These are phyloP conservation scores for Lumnitzera littorea DNA, from an alignment of 345 rosid species.

Conservation along the genomic window DNA sequence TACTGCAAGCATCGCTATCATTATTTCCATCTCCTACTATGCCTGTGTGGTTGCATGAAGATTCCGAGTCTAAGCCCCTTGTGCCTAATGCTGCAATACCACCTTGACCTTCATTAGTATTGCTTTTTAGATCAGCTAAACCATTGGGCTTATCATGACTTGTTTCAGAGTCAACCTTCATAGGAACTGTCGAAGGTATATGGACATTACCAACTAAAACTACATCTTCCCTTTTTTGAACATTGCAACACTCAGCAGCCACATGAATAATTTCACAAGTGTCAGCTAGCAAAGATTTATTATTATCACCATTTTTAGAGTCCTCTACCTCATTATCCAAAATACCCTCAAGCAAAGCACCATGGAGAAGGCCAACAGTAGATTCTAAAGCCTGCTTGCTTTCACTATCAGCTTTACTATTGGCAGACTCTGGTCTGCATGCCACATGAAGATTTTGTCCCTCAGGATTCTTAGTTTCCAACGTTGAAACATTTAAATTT, in stretches of 20 bases:
- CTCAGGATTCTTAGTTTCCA: slow-evolving; percentile 50
- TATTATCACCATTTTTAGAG: slow-evolving; percentile 19
- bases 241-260: not conserved
- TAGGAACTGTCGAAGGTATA: slow-evolving; percentile 17
- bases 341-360: slow-evolving; percentile 26
- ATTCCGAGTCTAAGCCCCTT: slow-evolving; percentile 55
- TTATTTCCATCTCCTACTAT: slow-evolving; percentile 44
- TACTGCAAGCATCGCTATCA: slow-evolving; percentile 29
- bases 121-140: slow-evolving; percentile 25
- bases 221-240: slow-evolving; percentile 17
- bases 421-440: slow-evolving; percentile 30
- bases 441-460: slow-evolving; percentile 35
- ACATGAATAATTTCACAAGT: slow-evolving; percentile 15
- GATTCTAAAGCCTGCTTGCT: slow-evolving; percentile 28
- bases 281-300: slow-evolving; percentile 16
- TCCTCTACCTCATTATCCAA: slow-evolving; percentile 27
- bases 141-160: slow-evolving; percentile 31
- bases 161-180: slow-evolving; percentile 27
- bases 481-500: slow-evolving; percentile 38
- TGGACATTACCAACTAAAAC: slow-evolving; percentile 29
- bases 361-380: slow-evolving; percentile 21
- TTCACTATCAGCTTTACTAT: slow-evolving; percentile 32
- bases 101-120: slow-evolving; percentile 28
- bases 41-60: slow-evolving; percentile 53
- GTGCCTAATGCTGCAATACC: slow-evolving; percentile 25